These are phyloP conservation scores for Mantamonas sphyraenae DNA, from an alignment of 78 protist genomes.

Conservation along the genomic window DNA sequence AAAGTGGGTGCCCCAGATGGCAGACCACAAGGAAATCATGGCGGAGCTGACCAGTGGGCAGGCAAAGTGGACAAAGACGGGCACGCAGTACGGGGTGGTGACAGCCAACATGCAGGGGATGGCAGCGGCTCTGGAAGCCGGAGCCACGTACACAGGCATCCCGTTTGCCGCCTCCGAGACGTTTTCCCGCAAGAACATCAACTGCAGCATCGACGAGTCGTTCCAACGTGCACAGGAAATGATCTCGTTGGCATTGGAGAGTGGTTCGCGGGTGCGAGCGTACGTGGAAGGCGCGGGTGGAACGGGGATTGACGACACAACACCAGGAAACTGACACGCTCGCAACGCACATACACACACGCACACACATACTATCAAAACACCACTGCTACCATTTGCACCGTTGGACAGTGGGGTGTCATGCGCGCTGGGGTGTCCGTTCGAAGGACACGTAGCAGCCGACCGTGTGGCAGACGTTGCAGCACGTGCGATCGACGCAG, in stretches of 20 bases:
- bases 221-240: conserved; percentile 55
- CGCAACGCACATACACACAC: no score
- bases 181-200: conserved; percentile 63
- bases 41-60: conserved; percentile 2
- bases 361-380: no score
- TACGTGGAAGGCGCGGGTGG: no score
- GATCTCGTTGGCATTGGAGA: conserved; percentile 35
- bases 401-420: no score
- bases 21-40: conserved; percentile 34
- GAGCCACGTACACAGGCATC: conserved; percentile 63
- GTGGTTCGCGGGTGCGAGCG: no score
- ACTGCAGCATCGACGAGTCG: conserved; percentile 56
- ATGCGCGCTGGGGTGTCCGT: conserved; percentile 88
- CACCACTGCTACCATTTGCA: no score
- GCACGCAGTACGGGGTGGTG: conserved; percentile 56
- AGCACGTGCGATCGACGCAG: conserved; percentile 47
- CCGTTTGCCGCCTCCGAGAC: conserved; percentile 72
- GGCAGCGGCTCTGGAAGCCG: conserved; percentile 48
- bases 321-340: no score
- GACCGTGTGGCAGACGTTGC: conserved; percentile 50
- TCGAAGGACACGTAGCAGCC: conserved; percentile 59
- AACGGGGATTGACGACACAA: no score
- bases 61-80: no score
- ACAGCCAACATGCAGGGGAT: conserved; percentile 76
- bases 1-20: conserved; percentile 49